A percentile compares a stretch with the other conserved stretches of the same genome.
Evolutionary conservation across 768 basidiomycete genomes (phyloP).

Genomic region (Suillus decipiens): DNA sequence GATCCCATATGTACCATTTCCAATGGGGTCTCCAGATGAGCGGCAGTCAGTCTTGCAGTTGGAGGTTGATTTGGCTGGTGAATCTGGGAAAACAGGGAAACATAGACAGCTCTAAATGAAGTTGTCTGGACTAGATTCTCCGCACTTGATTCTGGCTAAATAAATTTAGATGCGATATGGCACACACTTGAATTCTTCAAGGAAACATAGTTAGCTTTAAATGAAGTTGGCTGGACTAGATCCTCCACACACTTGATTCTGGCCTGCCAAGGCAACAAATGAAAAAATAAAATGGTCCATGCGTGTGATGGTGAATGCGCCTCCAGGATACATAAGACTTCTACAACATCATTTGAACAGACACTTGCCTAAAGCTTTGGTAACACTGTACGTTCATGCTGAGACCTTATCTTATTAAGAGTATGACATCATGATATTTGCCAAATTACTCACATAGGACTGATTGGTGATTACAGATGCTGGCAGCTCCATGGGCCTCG

Average conservation of each 20-base stretch:
- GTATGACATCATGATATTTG: neutral
- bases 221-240: neutral
- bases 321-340: constrained; percentile 1
- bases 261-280: neutral
- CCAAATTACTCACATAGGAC: neutral
- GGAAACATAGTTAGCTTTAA: no score
- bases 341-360: neutral
- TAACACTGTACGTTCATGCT: neutral
- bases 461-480: neutral
- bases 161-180: no score
- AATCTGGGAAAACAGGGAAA: no score
- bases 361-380: neutral
- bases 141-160: no score
- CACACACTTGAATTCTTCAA: neutral
- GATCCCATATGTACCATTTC: no score
- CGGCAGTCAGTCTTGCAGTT: no score
- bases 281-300: neutral
- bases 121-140: neutral
- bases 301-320: neutral
- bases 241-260: neutral
- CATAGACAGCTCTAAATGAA: no score
- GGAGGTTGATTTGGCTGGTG: no score
- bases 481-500: neutral
- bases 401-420: neutral
- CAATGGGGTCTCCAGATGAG: no score